Percentiles rank a stretch among this genome's conserved stretches.
Conservation (phyloP, 257 asterid species). For the Anisodus tanguticus region DNA sequence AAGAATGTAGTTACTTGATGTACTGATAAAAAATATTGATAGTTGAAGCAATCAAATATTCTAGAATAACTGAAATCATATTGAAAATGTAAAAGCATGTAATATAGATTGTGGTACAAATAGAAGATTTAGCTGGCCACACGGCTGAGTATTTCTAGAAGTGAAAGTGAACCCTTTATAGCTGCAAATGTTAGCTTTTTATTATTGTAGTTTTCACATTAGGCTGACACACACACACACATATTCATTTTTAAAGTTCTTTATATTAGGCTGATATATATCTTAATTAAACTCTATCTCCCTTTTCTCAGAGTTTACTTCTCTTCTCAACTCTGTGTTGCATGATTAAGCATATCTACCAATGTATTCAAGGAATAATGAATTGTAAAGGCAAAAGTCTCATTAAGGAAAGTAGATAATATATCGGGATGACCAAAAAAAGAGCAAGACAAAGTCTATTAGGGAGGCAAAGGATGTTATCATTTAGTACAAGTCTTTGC, state of each 20-base stretch:
- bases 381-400: not conserved
- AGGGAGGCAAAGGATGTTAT: not conserved
- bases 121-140: not conserved
- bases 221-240: not conserved
- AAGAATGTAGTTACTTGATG: not conserved
- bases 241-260: not conserved
- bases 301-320: not conserved
- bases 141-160: not conserved
- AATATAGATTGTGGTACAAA: not conserved
- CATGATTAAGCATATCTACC: not conserved
- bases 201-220: not conserved
- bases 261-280: not conserved
- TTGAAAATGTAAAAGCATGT: not conserved
- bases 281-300: not conserved
- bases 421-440: not conserved
- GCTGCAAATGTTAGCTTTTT: not conserved
- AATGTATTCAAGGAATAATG: conserved; percentile 7
- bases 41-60: conserved; percentile 6
- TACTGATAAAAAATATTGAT: not conserved
- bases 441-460: conserved; percentile 2
- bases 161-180: not conserved
- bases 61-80: not conserved
- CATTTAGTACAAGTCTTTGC: not conserved
- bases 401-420: not conserved
- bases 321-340: not conserved